Percentiles rank a stretch among this genome's conserved stretches.
Conservation (phyloP, 2,329 filamentous ascomycete genomes). For the Phaeoacremonium minimum region DNA sequence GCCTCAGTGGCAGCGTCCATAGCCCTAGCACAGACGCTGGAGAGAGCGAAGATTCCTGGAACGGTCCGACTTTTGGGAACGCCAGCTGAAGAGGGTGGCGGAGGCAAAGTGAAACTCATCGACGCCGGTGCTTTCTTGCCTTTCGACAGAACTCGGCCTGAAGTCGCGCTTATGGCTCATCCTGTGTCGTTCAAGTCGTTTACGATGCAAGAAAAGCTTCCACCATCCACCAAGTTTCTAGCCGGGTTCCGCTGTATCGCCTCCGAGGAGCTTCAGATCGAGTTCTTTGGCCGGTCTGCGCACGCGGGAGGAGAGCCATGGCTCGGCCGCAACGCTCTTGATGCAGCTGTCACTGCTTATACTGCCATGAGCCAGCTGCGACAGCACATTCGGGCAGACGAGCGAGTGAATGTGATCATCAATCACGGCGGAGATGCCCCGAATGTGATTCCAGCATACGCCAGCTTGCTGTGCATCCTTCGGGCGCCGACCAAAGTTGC, state of each 20-base stretch:
- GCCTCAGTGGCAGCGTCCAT: constrained; percentile 34
- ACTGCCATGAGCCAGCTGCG: constrained; percentile 38
- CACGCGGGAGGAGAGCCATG: constrained; percentile 44
- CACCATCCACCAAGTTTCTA: constrained; percentile 34
- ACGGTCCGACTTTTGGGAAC: constrained; percentile 35
- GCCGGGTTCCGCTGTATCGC: constrained; percentile 22
- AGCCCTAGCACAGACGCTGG: constrained; percentile 25
- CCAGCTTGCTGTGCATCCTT: constrained; percentile 37
- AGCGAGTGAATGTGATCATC: too few species aligned
- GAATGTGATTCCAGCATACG: constrained; percentile 29
- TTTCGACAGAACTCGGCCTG: too few species aligned
- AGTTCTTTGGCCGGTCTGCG: constrained; percentile 37
- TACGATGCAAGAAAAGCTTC: too few species aligned
- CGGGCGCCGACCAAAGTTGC: constrained; percentile 32
- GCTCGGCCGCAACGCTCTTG: constrained; percentile 47
- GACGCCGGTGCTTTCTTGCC: constrained; percentile 25
- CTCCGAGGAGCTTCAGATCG: constrained; percentile 25
- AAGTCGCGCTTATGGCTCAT: too few species aligned
- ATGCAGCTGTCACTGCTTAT: constrained; percentile 37
- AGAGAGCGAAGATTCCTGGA: constrained; percentile 20
- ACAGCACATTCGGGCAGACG: constrained; percentile 42
- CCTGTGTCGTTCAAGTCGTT: too few species aligned
- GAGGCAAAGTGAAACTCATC: constrained; percentile 34
- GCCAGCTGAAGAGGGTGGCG: constrained; percentile 37
- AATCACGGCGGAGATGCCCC: constrained; percentile 36